Evolutionary conservation across 768 basidiomycete genomes (phyloP), one percentile per base, ranked within the genome.

Genomic region (Termitomyces heimii): DNA sequence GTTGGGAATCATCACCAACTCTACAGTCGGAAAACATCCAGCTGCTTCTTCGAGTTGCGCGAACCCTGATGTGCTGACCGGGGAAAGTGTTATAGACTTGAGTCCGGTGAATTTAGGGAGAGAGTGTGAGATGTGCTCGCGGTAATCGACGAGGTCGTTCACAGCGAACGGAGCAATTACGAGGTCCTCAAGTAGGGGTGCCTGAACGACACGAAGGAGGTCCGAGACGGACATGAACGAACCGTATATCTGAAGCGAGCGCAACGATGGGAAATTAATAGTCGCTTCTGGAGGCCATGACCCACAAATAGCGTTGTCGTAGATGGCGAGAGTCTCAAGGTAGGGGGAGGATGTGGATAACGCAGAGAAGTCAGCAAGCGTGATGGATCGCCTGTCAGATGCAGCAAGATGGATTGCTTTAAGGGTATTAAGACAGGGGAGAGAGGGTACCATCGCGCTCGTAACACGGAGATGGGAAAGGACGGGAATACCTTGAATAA

Each of bases 181-280:
- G 18, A 61, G 60, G 39, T 58, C 56, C 12, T 54, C 45, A 12
- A 61, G 54, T 10, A 47, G 45, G 6, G 60, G 56, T 12, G 56
- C 60, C 29, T 54, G 24, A 4, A 55, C 51, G 12, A 58, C 57
- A 22, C 62, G 60, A 22, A 63, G 53, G 48, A 63, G 62, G 22
- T 63, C 62, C 5, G 62, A 61, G 14, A 63, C 62, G 29, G 54
- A 61, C 47, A 56, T 58, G 26, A 63, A 63, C 26, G 60, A 56
- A 3, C 62, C 62, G 34, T 59, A 61, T 18, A 63, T 47, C 31
- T 57, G 62, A 7, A 63, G 60, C 16, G 62, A 63, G 4, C 53
- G 57, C 6, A 63, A 39, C 1, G 55, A 49, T 10, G 62, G 62
- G 46, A 63, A 53, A 29, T 52, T 53, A 39, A 63, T 40, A 12